phyloP scores from a whole-genome alignment of 768 basidiomycete species.

The Collybia sp. region DNA sequence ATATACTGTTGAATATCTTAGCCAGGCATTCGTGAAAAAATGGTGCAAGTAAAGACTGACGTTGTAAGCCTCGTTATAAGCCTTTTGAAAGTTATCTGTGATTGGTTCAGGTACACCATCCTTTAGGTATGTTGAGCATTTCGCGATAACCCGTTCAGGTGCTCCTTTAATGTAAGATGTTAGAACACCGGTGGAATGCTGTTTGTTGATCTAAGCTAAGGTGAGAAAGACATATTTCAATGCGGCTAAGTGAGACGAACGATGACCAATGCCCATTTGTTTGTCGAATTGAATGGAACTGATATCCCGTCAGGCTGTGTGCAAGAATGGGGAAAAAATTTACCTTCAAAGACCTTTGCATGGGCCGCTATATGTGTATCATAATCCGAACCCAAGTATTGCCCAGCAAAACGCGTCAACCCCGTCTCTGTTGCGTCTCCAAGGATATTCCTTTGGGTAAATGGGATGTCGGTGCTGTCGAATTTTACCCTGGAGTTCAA shows the following conservation, averaged over 20 bases:
- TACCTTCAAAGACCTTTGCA: constrained; percentile 60
- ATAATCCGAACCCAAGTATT: constrained; percentile 44
- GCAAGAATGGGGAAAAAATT: neutral
- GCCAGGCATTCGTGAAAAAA: constrained; percentile 1
- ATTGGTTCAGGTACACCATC: constrained; percentile 44
- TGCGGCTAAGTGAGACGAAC: constrained; percentile 28
- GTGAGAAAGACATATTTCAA: constrained; percentile 1
- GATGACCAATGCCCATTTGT: constrained; percentile 71
- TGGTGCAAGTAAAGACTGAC: constrained; percentile 24
- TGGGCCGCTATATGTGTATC: constrained; percentile 45
- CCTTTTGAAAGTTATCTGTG: constrained; percentile 46
- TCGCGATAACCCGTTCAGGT: constrained; percentile 62
- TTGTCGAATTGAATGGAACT: constrained; percentile 71
- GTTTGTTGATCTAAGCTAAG: constrained; percentile 44
- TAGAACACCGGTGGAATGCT: constrained; percentile 42
- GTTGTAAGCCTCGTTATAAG: constrained; percentile 59
- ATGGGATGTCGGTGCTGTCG: constrained; percentile 57
- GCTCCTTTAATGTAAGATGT: constrained; percentile 65
- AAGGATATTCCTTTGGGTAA: constrained; percentile 55
- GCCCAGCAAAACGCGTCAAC: constrained; percentile 61
- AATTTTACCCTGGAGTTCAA: constrained; percentile 71
- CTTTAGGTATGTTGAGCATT: constrained; percentile 56
- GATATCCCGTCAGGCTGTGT: neutral
- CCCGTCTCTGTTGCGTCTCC: constrained; percentile 80
- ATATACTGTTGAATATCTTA: constrained; percentile 44